Conservation (phyloP, 1,139 yeast genomes). For the Kurtzmaniella quercitrusa region DNA sequence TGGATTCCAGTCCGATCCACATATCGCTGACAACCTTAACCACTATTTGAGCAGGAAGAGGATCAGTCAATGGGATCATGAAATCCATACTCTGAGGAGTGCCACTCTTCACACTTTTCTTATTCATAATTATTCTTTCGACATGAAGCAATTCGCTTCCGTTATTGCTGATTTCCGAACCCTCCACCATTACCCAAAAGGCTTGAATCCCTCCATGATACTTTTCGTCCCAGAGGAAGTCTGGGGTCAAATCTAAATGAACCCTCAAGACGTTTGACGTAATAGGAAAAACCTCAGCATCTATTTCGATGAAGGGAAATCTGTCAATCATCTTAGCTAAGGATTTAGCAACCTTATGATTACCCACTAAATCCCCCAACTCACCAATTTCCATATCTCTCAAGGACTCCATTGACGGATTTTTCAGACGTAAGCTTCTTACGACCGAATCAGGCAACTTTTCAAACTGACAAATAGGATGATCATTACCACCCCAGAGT, state of each 20-base stretch:
- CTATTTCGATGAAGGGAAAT: slow-evolving; percentile 71
- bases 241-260: slow-evolving; percentile 66
- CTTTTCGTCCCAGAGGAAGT: slow-evolving; percentile 78
- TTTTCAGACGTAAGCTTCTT: slow-evolving; percentile 58
- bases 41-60: slow-evolving; percentile 82
- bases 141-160: slow-evolving; percentile 73
- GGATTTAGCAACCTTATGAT: slow-evolving; percentile 63
- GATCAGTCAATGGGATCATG: slow-evolving; percentile 87
- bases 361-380: slow-evolving; percentile 86
- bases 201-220: slow-evolving; percentile 81
- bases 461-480: slow-evolving; percentile 85
- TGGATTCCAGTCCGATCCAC: slow-evolving; percentile 86
- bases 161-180: slow-evolving; percentile 28
- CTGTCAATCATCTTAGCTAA: slow-evolving; percentile 59
- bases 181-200: slow-evolving; percentile 92
- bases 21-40: slow-evolving; percentile 76
- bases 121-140: slow-evolving; percentile 70
- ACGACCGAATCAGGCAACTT: slow-evolving; percentile 61
- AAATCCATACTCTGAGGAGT: slow-evolving; percentile 76
- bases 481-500: slow-evolving; percentile 79
- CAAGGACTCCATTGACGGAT: slow-evolving; percentile 65
- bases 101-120: slow-evolving; percentile 46
- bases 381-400: slow-evolving; percentile 74
- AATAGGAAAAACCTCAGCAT: slow-evolving; percentile 86
- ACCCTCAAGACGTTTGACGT: slow-evolving; percentile 83